Evolutionary conservation across 129 eudicot species (phyloP).

Genomic region (Ambrosia artemisiifolia): DNA sequence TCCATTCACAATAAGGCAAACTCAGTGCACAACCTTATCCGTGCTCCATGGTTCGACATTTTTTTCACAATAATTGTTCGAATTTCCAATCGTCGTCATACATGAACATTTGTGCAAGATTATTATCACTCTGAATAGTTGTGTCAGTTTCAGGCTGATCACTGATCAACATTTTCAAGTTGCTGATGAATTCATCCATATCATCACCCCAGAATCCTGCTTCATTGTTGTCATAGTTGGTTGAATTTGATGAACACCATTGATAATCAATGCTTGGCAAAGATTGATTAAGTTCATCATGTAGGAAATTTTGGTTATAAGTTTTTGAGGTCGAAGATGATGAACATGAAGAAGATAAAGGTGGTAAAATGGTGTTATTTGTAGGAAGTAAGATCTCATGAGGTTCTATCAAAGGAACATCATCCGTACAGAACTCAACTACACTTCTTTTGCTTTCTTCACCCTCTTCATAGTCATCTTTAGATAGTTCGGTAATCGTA

Average conservation of each 20-base stretch:
- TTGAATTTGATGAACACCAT: constrained; percentile 29
- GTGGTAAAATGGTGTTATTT: background rate
- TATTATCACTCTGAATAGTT: constrained; percentile 1
- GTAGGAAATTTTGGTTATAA: constrained; percentile 1
- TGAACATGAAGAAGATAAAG: constrained; percentile 34
- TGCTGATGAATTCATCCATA: constrained; percentile 39
- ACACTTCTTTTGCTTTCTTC: constrained; percentile 24
- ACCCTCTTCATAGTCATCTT: constrained; percentile 33
- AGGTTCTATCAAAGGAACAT: constrained; percentile 3
- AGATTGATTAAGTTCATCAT: constrained; percentile 30
- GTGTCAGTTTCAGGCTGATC: constrained; percentile 29
- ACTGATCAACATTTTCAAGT: constrained; percentile 45
- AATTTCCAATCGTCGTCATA: constrained; percentile 41
- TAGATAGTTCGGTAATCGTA: constrained; percentile 23
- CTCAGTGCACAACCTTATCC: too few relatives aligned
- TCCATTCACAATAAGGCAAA: constrained; percentile 22
- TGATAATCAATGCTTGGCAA: constrained; percentile 35
- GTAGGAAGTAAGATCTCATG: constrained; percentile 8
- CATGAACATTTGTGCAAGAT: constrained; percentile 25
- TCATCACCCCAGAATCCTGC: constrained; percentile 51
- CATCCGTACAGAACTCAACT: constrained; percentile 26
- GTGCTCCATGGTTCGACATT: too few relatives aligned
- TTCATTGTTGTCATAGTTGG: constrained; percentile 23
- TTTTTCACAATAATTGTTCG: constrained; percentile 37
- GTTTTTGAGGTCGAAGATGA: constrained; percentile 39